phyloP scores from a whole-genome alignment of 306 rosid species.

The Herpetospermum pedunculosum region DNA sequence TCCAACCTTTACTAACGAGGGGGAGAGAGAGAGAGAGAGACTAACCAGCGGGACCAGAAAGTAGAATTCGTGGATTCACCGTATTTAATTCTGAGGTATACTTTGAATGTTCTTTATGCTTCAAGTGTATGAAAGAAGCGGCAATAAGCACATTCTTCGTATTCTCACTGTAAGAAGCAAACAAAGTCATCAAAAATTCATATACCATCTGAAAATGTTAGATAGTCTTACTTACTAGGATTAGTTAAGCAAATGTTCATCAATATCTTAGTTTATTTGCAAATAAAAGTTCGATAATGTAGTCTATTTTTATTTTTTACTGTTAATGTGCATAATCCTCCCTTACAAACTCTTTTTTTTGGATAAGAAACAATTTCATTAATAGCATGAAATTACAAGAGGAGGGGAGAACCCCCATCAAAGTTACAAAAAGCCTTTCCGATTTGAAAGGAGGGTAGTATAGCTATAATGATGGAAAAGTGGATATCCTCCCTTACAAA shows the following conservation, averaged over 20 bases:
- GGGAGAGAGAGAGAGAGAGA: background rate
- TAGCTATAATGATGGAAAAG: too few species aligned
- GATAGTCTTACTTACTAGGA: background rate
- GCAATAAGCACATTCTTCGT: conserved; percentile 87
- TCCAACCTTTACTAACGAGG: background rate
- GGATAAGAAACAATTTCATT: too few species aligned
- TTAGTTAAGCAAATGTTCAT: background rate
- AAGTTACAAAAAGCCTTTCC: too few species aligned
- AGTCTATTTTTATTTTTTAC: too few species aligned
- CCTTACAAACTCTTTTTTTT: too few species aligned
- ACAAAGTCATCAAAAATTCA: conserved; percentile 11
- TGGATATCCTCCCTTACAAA: too few species aligned
- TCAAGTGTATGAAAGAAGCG: conserved; percentile 87
- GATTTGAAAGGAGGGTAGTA: too few species aligned
- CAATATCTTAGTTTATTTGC: background rate
- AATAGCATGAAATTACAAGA: too few species aligned
- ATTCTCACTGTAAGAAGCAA: conserved; percentile 58
- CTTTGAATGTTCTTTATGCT: conserved; percentile 76
- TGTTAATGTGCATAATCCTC: background rate
- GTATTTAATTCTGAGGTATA: conserved; percentile 78
- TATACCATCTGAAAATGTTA: background rate
- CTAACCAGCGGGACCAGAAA: conserved; percentile 97
- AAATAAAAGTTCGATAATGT: background rate
- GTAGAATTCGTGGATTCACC: conserved; percentile 91
- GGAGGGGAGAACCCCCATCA: too few species aligned